phyloP scores from a whole-genome alignment of 2,329 filamentous ascomycete genomes.

The Penicillium sp. region DNA sequence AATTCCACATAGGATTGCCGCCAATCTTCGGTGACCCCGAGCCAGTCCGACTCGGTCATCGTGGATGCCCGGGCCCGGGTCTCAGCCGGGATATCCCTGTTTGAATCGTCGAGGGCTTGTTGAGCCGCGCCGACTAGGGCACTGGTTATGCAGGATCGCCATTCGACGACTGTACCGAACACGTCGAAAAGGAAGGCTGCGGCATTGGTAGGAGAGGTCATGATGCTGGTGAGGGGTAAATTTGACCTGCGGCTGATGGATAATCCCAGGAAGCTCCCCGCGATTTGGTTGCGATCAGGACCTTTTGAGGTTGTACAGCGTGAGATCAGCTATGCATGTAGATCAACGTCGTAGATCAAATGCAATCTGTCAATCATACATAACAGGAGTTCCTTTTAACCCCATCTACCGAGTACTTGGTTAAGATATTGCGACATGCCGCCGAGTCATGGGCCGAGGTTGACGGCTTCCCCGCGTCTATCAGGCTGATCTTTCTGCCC shows the following conservation, averaged over 20 bases:
- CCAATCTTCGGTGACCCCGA: slow-evolving; percentile 71
- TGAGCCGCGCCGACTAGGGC: slow-evolving; percentile 59
- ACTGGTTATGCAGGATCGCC: slow-evolving; percentile 68
- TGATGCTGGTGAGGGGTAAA: slow-evolving; percentile 14
- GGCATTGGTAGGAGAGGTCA: slow-evolving; percentile 25
- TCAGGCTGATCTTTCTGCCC: slow-evolving; percentile 22
- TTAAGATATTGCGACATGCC: neutral
- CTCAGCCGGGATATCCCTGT: slow-evolving; percentile 50
- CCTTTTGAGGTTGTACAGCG: neutral
- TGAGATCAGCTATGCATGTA: neutral
- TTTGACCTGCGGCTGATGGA: slow-evolving; percentile 2
- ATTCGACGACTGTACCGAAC: slow-evolving; percentile 71
- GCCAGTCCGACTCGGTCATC: slow-evolving; percentile 64
- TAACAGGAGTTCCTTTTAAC: neutral
- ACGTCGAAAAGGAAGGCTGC: slow-evolving; percentile 41
- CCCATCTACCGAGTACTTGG: no score
- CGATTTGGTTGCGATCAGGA: neutral
- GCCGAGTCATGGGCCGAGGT: slow-evolving; percentile 13
- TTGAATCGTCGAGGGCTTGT: slow-evolving; percentile 53
- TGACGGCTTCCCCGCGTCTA: slow-evolving; percentile 5
- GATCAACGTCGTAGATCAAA: neutral
- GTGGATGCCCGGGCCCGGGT: slow-evolving; percentile 54
- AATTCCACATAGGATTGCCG: slow-evolving; percentile 66
- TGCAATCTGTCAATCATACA: neutral
- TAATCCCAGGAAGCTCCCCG: neutral